Conservation (phyloP, 2,329 filamentous ascomycete genomes). For the Tothia fuscella region DNA sequence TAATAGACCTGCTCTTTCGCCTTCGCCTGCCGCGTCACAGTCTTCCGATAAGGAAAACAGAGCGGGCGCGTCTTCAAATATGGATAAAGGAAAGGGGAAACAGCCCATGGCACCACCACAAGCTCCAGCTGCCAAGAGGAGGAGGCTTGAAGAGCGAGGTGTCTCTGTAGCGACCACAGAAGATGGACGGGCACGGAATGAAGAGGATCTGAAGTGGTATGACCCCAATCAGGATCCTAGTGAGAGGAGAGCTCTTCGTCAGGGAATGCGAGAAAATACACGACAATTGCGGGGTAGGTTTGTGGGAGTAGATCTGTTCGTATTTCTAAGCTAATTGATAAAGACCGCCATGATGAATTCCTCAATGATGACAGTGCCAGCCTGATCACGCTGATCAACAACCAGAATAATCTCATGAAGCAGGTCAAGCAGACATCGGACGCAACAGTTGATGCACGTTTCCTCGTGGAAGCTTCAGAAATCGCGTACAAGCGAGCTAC, state of each 20-base stretch:
- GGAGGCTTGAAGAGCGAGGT: slow-evolving; percentile 31
- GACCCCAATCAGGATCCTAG: slow-evolving; percentile 73
- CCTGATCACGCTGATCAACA: slow-evolving; percentile 52
- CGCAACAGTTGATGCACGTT: slow-evolving; percentile 78
- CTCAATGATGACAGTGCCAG: slow-evolving; percentile 53
- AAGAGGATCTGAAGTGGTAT: slow-evolving; percentile 38
- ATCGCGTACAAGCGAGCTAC: slow-evolving; percentile 67
- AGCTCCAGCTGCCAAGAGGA: slow-evolving; percentile 27
- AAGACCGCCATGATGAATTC: slow-evolving; percentile 61
- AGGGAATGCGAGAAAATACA: slow-evolving; percentile 55
- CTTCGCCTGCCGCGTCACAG: slow-evolving; percentile 16
- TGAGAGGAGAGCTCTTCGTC: slow-evolving; percentile 59
- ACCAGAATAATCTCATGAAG: slow-evolving; percentile 52
- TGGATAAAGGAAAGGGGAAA: slow-evolving; percentile 31
- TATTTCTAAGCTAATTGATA: slow-evolving; percentile 23
- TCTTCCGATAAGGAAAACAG: slow-evolving; percentile 36
- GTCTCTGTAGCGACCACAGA: slow-evolving; percentile 14
- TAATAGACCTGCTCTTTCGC: slow-evolving; percentile 12
- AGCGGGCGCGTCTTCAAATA: slow-evolving; percentile 16
- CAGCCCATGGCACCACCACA: slow-evolving; percentile 26
- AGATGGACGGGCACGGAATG: not conserved
- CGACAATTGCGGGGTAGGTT: slow-evolving; percentile 34
- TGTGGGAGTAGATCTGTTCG: too few relatives aligned
- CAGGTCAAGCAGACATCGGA: slow-evolving; percentile 79
- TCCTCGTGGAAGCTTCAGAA: slow-evolving; percentile 71